Percentiles rank a stretch among this genome's conserved stretches.
Evolutionary conservation across 257 asterid species (phyloP).

Genomic region (Solanum etuberosum): DNA sequence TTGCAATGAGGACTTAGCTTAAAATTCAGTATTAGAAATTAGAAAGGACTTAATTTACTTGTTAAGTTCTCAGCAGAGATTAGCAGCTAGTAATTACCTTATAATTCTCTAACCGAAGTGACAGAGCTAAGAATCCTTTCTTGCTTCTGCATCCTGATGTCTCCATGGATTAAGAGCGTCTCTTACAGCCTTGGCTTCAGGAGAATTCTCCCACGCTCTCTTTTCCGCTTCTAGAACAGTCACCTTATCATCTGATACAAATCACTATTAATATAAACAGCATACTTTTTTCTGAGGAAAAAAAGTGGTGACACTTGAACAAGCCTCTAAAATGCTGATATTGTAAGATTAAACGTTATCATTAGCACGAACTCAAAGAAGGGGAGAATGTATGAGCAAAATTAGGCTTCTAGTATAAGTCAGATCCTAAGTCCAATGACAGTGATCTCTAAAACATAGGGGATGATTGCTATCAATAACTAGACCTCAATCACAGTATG

Average conservation of each 20-base stretch:
- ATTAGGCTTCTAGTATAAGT: neutral
- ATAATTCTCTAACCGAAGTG: neutral
- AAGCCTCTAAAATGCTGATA: neutral
- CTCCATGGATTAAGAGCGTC: slow-evolving; percentile 95
- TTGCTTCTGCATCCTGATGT: slow-evolving; percentile 29
- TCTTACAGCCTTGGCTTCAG: slow-evolving; percentile 82
- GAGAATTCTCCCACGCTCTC: slow-evolving; percentile 66
- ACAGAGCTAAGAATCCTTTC: slow-evolving; percentile 25
- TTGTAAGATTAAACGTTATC: neutral
- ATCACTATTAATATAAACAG: neutral
- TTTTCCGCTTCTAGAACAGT: slow-evolving; percentile 80
- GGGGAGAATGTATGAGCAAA: neutral
- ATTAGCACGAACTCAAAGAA: neutral
- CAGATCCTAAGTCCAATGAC: neutral
- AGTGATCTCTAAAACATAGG: neutral
- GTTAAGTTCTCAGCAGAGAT: neutral
- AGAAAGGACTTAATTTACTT: neutral
- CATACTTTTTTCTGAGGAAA: neutral
- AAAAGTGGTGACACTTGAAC: neutral
- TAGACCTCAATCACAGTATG: neutral
- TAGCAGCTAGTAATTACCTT: neutral
- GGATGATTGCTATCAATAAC: neutral
- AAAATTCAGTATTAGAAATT: neutral
- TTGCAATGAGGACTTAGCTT: neutral
- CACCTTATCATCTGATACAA: slow-evolving; percentile 74